Evolutionary conservation across 2,329 filamentous ascomycete species (phyloP), one percentile per base, ranked within the genome.

Genomic region (Penicillium italicum): DNA sequence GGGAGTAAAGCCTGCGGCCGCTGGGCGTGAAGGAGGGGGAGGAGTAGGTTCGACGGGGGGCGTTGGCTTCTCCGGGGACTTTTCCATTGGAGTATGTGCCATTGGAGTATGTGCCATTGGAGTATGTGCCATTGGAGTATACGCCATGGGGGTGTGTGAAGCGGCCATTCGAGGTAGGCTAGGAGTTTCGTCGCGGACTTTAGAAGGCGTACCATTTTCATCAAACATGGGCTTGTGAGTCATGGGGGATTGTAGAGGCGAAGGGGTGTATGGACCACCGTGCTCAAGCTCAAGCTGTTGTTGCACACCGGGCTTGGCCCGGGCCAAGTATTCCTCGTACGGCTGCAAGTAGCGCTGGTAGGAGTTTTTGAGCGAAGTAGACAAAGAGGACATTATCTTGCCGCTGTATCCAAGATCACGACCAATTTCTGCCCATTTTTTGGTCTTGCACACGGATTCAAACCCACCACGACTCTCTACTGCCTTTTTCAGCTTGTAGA

Each of bases 381-480:
- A 99, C 44, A 99, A 79, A 9, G 94, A 97, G 2, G 93, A 97
- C 94, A 99, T 99, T 61, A 99, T 99, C 79, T 99, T 99, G 70
- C 94, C 94, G 70, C 93, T 97, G 75, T 99, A 99, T 52, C 94
- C 94, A 45, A 99, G 78, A 71, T 97, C 94, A 68, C 94, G 86
- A 33, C 94, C 94, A 65, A 99, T 97, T 74, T 99, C 94, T 16
- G 94, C 94, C 94, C 94, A 99, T 77, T 97, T 97, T 77, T 99
- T 99, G 53, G 88, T 82, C 75, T 96, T 97, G 81, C 94, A 99
- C 42, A 99, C 94, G 69, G 90, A 90, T 53, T 97, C 92, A 66
- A 99, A 99, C 3, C 94, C 94, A 44, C 94, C 94, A 59, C 94
- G 86, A 30, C 90, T 88, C 71, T 97, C 94, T 34, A 99, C 94